Percentiles rank a stretch among this genome's conserved stretches.
Conservation (phyloP, 2,329 filamentous ascomycete species). For the Capronia americana region DNA sequence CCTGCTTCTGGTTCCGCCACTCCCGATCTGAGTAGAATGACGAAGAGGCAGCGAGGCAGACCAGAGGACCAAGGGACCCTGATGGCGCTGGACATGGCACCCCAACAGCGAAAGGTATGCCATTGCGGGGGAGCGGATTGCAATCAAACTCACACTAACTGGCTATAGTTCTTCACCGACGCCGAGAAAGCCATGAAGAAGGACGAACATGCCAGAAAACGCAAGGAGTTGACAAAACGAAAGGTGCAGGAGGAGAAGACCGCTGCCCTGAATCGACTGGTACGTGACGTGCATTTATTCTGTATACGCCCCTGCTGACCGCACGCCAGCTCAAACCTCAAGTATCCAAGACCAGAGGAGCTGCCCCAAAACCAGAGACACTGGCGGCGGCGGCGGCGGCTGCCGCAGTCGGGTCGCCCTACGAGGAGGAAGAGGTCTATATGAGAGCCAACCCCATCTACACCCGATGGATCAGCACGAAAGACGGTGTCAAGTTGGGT, state of each 20-base stretch:
- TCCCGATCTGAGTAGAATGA: constrained; percentile 70
- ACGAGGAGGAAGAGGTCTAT: constrained; percentile 46
- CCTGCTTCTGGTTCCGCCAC: constrained; percentile 61
- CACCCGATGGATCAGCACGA: constrained; percentile 54
- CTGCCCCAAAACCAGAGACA: constrained; percentile 54
- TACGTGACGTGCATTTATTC: constrained; percentile 11
- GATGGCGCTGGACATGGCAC: constrained; percentile 61
- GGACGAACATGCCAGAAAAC: constrained; percentile 74
- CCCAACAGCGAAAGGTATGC: constrained; percentile 38
- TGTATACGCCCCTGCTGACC: constrained; percentile 22
- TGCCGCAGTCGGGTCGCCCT: constrained; percentile 44
- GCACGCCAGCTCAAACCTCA: constrained; percentile 63
- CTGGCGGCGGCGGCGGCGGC: constrained; percentile 49
- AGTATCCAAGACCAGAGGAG: constrained; percentile 64
- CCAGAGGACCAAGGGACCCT: constrained; percentile 61
- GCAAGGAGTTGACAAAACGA: constrained; percentile 77
- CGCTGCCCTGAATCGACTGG: constrained; percentile 40
- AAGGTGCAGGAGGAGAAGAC: constrained; percentile 81
- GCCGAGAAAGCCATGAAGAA: constrained; percentile 76
- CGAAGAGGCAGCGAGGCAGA: constrained; percentile 69
- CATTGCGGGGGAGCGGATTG: background rate
- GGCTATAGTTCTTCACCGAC: constrained; percentile 74
- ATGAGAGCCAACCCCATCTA: constrained; percentile 53
- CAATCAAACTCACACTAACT: constrained; percentile 61
- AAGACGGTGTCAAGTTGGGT: constrained; percentile 50